Base-by-base conservation (phyloP, 306 rosid genomes). In the Urtica urens region DNA sequence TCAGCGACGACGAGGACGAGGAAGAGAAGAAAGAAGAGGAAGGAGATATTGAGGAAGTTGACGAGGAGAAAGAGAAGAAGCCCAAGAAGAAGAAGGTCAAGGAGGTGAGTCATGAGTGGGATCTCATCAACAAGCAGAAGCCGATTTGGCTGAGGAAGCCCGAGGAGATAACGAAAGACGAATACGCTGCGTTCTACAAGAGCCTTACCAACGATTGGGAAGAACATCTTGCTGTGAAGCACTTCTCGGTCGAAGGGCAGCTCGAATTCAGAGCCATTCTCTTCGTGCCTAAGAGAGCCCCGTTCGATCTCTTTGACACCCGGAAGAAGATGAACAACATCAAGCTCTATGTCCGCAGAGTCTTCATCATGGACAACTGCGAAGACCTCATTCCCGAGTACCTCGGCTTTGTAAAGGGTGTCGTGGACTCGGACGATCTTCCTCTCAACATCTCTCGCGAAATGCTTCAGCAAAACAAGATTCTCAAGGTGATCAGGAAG, bases 61-160 rank as follows among this genome's bases (percentile, higher is more conserved):
- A 49, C 8, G 68, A 68, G 50, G 64, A 55, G 10, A 60, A 67
- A 23, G 64, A 61, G 39, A 31, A 52, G 49, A 61, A 55, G 25
- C 31, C 53, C 1, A 61, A 68, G 55, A 68, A 58, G 29, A 57
- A 53, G 50, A 61, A 55, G 59, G 39, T 51, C 19, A 68, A 61
- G 21, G 59, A 61, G 57, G 68, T 65, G 14, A 44, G 6, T 5
- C 49, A 65, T 19, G 65, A 65, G 54, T 61, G 68, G 59, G 26
- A 61, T 25, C 55, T 49, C 3, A 45, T 68, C 55, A 61, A 68
- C 64, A 68, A 68, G 44, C 60, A 68, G 27, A 68, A 55, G 44
- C 64, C 68, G 7, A 61, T 68, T 48, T 68, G 73, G 68, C 49
- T 68, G 16, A 39, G 73, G 28, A 68, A 61, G 19, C 59, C 73